Evolutionary conservation across 176 grass and related monocot species (phyloP), one percentile per base, ranked within the genome.

Genomic region (Avena insularis): DNA sequence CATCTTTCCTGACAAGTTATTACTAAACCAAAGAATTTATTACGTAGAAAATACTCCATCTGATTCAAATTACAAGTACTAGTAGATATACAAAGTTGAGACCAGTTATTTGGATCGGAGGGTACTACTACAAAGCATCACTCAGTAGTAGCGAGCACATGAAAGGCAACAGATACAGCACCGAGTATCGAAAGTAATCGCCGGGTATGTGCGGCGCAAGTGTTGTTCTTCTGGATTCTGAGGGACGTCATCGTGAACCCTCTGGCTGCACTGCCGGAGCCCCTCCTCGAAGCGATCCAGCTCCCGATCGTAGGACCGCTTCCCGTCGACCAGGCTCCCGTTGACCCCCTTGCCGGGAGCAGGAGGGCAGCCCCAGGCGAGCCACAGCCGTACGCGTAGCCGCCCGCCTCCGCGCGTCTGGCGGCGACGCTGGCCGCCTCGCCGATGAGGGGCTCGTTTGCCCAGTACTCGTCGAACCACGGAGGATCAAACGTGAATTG

Each of bases 341-440:
- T 51, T 51, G 49, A 51, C 49, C 11, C 49, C 49, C 49, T 51
- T 51, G 10, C 49, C 49, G 49, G 49, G 49, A 12, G 49, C 49
- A 9, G 49, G 49, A 51, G 49, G 49, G 49, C 49, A 51, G 49
- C 49, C 49, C 49, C 9, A 12, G 10, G 38, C 20, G 40, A 72
- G 19, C 69, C 69, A 47, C 69, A 72, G 69, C 69, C 69, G 69
- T 47, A 72, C 20, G 19, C 10, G 69, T 72, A 72, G 69, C 69
- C 69, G 40, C 69, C 69, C 4, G 40, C 38, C 69, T 72, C 69
- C 10, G 69, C 69, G 40, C 69, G 40, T 17, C 69, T 72, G 40
- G 69, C 69, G 40, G 69, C 69, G 19, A 71, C 19, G 17, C 0
- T 20, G 36, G 35, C 64, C 38, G 69, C 38, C 36, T 71, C 69